Conservation (phyloP, 2,329 filamentous ascomycete genomes). For the Cercospora sesami region DNA sequence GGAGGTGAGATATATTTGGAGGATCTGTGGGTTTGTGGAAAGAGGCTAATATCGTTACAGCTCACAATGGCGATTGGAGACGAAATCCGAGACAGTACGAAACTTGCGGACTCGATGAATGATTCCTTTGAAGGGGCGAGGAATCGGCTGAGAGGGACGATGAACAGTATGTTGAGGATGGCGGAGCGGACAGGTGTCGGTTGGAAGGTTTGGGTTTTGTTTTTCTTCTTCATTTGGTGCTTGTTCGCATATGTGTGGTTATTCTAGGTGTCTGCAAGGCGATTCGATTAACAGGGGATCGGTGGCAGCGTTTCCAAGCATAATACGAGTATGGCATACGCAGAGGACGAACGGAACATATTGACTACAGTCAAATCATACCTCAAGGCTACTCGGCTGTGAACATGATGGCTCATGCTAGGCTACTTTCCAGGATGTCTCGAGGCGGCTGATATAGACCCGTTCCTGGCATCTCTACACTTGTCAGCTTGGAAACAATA, state of each 20-base stretch:
- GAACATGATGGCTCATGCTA: too few species aligned
- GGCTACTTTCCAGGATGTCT: too few species aligned
- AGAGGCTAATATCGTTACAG: slow-evolving; percentile 41
- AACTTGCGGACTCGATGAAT: slow-evolving; percentile 92
- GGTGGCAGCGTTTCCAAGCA: background rate
- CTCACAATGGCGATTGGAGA: slow-evolving; percentile 91
- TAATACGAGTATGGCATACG: background rate
- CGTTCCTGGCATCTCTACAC: too few species aligned
- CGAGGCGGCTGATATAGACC: too few species aligned
- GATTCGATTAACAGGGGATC: background rate
- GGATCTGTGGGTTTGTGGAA: background rate
- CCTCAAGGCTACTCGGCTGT: background rate
- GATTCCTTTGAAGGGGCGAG: slow-evolving; percentile 86
- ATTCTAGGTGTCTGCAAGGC: slow-evolving; percentile 41
- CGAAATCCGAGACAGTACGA: slow-evolving; percentile 87
- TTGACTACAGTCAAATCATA: background rate
- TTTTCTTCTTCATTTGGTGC: slow-evolving; percentile 79
- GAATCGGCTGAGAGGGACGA: slow-evolving; percentile 78
- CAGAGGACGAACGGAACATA: background rate
- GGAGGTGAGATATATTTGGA: slow-evolving; percentile 61
- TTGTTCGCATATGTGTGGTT: slow-evolving; percentile 94
- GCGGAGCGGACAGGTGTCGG: slow-evolving; percentile 90
- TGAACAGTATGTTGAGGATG: slow-evolving; percentile 97
- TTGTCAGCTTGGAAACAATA: too few species aligned
- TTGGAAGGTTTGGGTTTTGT: slow-evolving; percentile 90